A percentile compares a stretch with the other conserved stretches of the same genome.
phyloP scores from a whole-genome alignment of 805 yeast species.

The Ogataea corticis region DNA sequence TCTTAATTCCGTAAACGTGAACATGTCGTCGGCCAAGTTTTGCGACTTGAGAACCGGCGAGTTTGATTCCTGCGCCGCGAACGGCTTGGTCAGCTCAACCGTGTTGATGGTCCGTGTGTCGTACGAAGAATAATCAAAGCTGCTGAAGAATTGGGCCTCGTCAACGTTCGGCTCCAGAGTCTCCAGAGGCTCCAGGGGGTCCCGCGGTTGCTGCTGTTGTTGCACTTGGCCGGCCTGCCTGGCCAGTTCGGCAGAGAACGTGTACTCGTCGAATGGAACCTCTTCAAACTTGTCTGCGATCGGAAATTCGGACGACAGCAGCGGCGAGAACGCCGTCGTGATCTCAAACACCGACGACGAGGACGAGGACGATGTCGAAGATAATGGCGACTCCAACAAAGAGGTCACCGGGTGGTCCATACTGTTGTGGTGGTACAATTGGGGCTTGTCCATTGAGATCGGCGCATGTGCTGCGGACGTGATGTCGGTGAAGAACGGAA shows the following conservation, averaged over 20 bases:
- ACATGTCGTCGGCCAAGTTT: constrained; percentile 8
- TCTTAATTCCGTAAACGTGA: too few relatives aligned
- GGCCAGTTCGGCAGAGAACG: neutral
- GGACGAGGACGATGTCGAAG: constrained; percentile 21
- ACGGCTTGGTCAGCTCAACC: constrained; percentile 24
- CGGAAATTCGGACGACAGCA: constrained; percentile 15
- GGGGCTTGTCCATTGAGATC: neutral
- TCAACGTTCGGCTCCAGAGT: constrained; percentile 1
- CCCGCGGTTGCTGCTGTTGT: neutral
- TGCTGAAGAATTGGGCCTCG: constrained; percentile 1
- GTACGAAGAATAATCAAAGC: constrained; percentile 9
- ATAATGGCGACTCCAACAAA: constrained; percentile 19
- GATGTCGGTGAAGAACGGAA: neutral
- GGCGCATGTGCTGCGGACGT: neutral
- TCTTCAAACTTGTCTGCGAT: constrained; percentile 14
- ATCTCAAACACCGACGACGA: constrained; percentile 20
- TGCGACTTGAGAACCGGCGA: constrained; percentile 26
- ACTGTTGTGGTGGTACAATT: neutral
- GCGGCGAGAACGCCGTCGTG: constrained; percentile 13
- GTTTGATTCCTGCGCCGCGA: constrained; percentile 4
- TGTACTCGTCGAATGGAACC: constrained; percentile 11
- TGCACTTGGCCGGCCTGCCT: neutral
- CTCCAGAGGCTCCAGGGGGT: constrained; percentile 7
- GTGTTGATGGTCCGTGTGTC: constrained; percentile 23
- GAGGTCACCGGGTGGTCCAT: neutral